phyloP scores from a whole-genome alignment of 768 basidiomycete species.

The Termitomyces sp. region DNA sequence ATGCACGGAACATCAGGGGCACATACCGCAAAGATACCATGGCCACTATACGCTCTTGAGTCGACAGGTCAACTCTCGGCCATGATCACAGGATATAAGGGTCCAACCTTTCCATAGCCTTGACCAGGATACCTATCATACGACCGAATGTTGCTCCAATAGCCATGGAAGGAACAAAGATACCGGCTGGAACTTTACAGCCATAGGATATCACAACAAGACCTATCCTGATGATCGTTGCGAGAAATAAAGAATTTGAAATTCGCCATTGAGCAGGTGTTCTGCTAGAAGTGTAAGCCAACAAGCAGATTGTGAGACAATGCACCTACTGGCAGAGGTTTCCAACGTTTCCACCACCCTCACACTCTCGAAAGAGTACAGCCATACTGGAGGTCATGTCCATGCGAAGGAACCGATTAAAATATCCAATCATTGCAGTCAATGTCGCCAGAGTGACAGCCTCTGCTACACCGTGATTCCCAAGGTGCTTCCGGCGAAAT shows the following conservation, averaged over 20 bases:
- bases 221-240: constrained; percentile 81
- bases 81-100: constrained; percentile 1
- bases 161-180: constrained; percentile 99
- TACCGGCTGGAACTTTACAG: constrained; percentile 94
- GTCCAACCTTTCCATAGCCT: constrained; percentile 77
- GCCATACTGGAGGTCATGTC: constrained; percentile 98
- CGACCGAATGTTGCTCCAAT: constrained; percentile 95
- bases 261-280: constrained; percentile 91
- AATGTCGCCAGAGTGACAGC: constrained; percentile 82
- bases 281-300: constrained; percentile 30
- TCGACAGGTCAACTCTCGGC: background rate
- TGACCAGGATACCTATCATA: constrained; percentile 95
- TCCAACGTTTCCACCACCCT: constrained; percentile 82
- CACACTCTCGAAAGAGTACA: constrained; percentile 93
- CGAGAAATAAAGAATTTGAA: constrained; percentile 87
- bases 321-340: constrained; percentile 89
- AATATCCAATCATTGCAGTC: constrained; percentile 90
- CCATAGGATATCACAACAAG: constrained; percentile 93
- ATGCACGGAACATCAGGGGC: constrained; percentile 93
- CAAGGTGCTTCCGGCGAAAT: constrained; percentile 88
- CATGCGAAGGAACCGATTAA: constrained; percentile 89
- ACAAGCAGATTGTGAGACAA: background rate
- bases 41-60: constrained; percentile 71
- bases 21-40: constrained; percentile 87
- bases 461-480: constrained; percentile 80